Conservation (phyloP, 2,329 filamentous ascomycete genomes). For the Pseudocercospora fijiensis region DNA sequence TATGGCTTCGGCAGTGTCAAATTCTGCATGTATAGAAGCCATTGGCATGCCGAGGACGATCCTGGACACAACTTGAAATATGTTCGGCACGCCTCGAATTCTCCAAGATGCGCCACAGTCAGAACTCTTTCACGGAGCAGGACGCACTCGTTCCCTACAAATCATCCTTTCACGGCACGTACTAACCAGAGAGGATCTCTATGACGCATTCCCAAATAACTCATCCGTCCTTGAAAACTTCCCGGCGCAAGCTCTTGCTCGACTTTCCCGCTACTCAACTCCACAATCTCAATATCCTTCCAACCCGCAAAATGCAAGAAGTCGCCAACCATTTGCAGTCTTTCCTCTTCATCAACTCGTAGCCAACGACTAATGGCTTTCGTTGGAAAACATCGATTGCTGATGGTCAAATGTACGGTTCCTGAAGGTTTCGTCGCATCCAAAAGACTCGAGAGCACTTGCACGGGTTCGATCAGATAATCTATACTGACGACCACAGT, state of each 20-base stretch:
- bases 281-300: constrained; percentile 55
- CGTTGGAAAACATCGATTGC: constrained; percentile 55
- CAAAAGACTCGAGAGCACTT: constrained; percentile 46
- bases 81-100: neutral
- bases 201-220: constrained; percentile 36
- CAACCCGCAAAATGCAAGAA: constrained; percentile 55
- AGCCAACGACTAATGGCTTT: constrained; percentile 54
- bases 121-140: neutral
- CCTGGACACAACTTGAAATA: neutral
- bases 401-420: constrained; percentile 52
- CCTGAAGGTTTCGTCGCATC: constrained; percentile 45
- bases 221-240: constrained; percentile 35
- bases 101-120: neutral
- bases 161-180: constrained; percentile 36
- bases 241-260: constrained; percentile 17
- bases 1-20: neutral
- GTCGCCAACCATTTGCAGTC: constrained; percentile 53
- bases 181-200: constrained; percentile 50
- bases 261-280: constrained; percentile 45
- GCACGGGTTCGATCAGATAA: constrained; percentile 50
- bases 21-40: neutral
- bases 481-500: constrained; percentile 55
- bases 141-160: neutral
- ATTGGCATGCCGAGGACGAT: neutral
- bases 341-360: constrained; percentile 46